Percentiles rank a stretch among this genome's conserved stretches.
Evolutionary conservation across 2,329 filamentous ascomycete genomes (phyloP).

Genomic region (Aspergillus alliaceus): DNA sequence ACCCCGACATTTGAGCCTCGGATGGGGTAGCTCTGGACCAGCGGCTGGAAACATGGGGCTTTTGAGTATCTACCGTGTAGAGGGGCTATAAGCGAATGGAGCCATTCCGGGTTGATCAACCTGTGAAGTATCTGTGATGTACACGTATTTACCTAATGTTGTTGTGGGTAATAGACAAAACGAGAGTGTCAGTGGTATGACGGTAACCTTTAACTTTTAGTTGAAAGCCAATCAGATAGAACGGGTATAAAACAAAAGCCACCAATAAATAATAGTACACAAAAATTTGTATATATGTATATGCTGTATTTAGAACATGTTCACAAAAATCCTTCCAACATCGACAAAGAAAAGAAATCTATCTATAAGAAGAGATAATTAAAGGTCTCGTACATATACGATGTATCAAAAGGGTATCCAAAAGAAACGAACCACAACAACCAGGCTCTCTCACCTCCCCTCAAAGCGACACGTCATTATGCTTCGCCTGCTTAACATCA

Average conservation of each 20-base stretch:
- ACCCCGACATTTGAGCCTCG: conserved; percentile 31
- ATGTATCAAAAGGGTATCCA: not conserved
- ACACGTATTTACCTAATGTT: not conserved
- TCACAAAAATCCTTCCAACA: not conserved
- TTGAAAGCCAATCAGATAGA: not conserved
- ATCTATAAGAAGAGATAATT: not conserved
- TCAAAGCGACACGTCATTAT: not conserved
- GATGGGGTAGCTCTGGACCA: conserved; percentile 17
- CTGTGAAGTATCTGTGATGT: not conserved
- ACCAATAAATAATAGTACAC: not conserved
- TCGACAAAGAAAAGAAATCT: not conserved
- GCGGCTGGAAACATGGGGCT: not conserved
- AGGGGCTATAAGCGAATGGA: not conserved
- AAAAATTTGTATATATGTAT: not conserved
- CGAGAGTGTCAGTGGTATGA: too few species aligned
- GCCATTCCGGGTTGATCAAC: not conserved
- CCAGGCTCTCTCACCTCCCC: too few species aligned
- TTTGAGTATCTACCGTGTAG: not conserved
- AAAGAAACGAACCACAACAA: too few species aligned
- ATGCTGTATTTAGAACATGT: not conserved
- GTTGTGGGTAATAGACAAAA: not conserved
- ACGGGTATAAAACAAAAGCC: not conserved
- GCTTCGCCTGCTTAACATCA: conserved; percentile 3
- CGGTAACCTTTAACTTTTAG: not conserved
- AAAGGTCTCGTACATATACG: not conserved